A percentile compares a stretch with the other conserved stretches of the same genome.
phyloP scores from a whole-genome alignment of 2,329 filamentous ascomycete genomes.

The Aspergillus aculeatinus region DNA sequence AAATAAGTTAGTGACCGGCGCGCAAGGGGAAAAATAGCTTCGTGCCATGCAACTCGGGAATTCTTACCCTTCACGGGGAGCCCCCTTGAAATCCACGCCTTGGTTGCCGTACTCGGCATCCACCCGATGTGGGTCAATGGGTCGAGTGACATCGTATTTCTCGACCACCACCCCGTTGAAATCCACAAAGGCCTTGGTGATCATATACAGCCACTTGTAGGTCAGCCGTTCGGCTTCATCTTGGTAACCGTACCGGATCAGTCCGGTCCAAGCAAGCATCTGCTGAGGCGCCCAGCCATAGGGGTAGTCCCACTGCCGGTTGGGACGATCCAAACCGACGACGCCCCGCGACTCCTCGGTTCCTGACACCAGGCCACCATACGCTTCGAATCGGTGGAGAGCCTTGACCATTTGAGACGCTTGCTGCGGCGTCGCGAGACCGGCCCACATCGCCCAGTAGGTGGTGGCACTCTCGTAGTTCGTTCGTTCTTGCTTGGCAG shows the following conservation, averaged over 20 bases:
- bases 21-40: conserved; percentile 4
- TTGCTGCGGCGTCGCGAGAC: conserved; percentile 79
- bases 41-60: background rate
- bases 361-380: conserved; percentile 83
- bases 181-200: conserved; percentile 96
- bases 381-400: conserved; percentile 82
- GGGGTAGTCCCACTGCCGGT: conserved; percentile 97
- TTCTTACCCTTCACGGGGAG: conserved; percentile 90
- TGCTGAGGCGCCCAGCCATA: conserved; percentile 99
- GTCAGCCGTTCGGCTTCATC: conserved; percentile 85
- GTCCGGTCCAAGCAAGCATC: conserved; percentile 93
- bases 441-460: conserved; percentile 97
- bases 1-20: conserved; percentile 5
- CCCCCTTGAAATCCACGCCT: conserved; percentile 90
- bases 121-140: conserved; percentile 86
- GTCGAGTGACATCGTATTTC: conserved; percentile 94
- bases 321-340: conserved; percentile 78
- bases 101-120: conserved; percentile 98
- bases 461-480: conserved; percentile 90
- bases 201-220: conserved; percentile 98
- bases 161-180: conserved; percentile 98
- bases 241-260: conserved; percentile 86
- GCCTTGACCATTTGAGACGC: conserved; percentile 82
- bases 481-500: conserved; percentile 73
- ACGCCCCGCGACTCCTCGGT: conserved; percentile 84